Conservation (phyloP, 148 eudicot genomes). For the Simmondsia chinensis region DNA sequence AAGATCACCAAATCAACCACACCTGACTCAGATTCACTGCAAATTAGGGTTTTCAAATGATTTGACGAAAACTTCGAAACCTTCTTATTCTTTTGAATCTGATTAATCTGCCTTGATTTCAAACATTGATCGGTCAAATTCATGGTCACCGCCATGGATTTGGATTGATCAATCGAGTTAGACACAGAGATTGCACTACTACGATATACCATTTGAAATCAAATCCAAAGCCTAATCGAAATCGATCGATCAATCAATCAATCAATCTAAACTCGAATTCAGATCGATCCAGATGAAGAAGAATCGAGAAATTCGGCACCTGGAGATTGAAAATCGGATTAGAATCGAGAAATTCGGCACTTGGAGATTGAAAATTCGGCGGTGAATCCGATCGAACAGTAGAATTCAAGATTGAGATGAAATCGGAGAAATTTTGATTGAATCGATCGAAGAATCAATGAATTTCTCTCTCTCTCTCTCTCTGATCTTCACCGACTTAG, state of each 20-base stretch:
- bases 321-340: too few relatives aligned
- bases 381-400: slow-evolving; percentile 18
- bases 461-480: too few relatives aligned
- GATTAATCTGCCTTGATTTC: slow-evolving; percentile 47
- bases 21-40: slow-evolving; percentile 52
- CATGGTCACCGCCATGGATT: slow-evolving; percentile 48
- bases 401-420: too few relatives aligned
- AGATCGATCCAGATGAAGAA: slow-evolving; percentile 20
- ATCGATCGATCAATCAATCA: slow-evolving; percentile 13
- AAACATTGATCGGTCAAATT: slow-evolving; percentile 26
- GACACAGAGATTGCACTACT: slow-evolving; percentile 20
- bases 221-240: slow-evolving; percentile 8
- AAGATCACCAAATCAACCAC: slow-evolving; percentile 56
- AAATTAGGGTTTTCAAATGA: slow-evolving; percentile 30
- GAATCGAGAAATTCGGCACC: background rate
- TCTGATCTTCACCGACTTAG: too few relatives aligned
- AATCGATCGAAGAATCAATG: too few relatives aligned
- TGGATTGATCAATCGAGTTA: slow-evolving; percentile 31
- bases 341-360: too few relatives aligned
- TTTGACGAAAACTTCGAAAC: slow-evolving; percentile 20
- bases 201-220: slow-evolving; percentile 48
- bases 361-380: too few relatives aligned
- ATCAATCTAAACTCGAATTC: slow-evolving; percentile 13
- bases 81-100: slow-evolving; percentile 26
- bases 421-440: too few relatives aligned